These are phyloP conservation scores for Russula griseocarnosa DNA, from an alignment of 768 basidiomycete species.

Conservation along the genomic window DNA sequence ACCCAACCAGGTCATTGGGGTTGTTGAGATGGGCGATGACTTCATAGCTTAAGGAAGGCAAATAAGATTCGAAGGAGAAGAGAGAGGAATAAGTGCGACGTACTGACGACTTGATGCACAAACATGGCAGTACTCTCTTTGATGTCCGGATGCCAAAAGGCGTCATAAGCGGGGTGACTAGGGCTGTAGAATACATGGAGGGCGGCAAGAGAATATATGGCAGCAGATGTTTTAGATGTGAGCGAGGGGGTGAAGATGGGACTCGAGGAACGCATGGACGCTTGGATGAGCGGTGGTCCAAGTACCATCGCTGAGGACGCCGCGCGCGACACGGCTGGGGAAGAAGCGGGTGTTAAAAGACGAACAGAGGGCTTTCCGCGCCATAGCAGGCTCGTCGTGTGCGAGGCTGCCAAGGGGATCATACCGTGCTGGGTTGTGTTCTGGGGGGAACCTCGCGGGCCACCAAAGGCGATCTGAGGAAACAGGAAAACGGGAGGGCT, in stretches of 20 bases:
- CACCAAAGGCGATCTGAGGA: constrained; percentile 20
- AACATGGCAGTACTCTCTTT: constrained; percentile 22
- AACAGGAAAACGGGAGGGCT: constrained; percentile 12
- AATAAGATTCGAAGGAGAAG: background rate
- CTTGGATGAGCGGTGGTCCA: constrained; percentile 27
- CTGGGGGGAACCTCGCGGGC: constrained; percentile 4
- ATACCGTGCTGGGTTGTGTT: constrained; percentile 10
- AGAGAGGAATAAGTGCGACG: constrained; percentile 5
- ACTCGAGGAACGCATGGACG: constrained; percentile 22
- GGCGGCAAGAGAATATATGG: constrained; percentile 27
- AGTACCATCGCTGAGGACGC: constrained; percentile 28
- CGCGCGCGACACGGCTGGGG: constrained; percentile 17
- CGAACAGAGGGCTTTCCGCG: constrained; percentile 12
- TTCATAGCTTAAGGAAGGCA: constrained; percentile 4
- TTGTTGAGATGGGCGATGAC: constrained; percentile 22
- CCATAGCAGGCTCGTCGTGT: constrained; percentile 4
- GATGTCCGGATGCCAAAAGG: constrained; percentile 25
- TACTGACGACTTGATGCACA: constrained; percentile 25
- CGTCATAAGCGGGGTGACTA: constrained; percentile 25
- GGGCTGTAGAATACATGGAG: constrained; percentile 25
- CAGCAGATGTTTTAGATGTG: constrained; percentile 14
- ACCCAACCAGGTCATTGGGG: constrained; percentile 26
- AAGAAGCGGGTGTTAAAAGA: constrained; percentile 14
- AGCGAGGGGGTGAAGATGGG: constrained; percentile 21
- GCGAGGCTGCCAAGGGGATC: constrained; percentile 27